Base-by-base conservation (phyloP, 169 alveolate species). In the Plasmodium vivax region DNA sequence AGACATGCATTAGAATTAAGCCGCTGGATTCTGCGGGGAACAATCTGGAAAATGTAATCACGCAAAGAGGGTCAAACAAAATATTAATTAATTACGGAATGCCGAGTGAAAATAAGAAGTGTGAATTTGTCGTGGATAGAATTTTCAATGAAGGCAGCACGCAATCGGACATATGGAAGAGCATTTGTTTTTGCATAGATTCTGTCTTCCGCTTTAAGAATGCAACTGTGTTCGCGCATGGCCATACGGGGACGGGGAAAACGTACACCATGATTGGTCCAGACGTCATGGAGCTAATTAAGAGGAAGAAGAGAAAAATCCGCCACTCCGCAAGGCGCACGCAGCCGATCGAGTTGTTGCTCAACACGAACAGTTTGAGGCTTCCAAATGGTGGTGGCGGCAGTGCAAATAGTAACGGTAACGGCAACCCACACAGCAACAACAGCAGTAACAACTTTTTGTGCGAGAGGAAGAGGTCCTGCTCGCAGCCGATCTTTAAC, bases 201-300 rank as follows among this genome's bases (percentile, higher is more conserved):
- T 82, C 93, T 23, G 84, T 94, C 34, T 80, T 96, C 34, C 80
- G 82, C 72, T 96, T 95, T 41, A 95, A 95, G 83, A 96, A 93
- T 93, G 92, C 96, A 81, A 94, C 97, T 27, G 82, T 96, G 51
- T 95, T 96, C 73, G 96, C 97, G 27, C 96, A 96, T 79, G 97
- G 97, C 7, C 97, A 96, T 68, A 96, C 97, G n/a, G 97, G 97
- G 36, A 96, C 97, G 12, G 97, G 97, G 7, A 96, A 96, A 83
- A 96, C 97, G 0, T 96, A 82, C 47, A 96, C 97, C 23, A 96
- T 96, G 96, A 94, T 96, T 56, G 97, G 97, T 19, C 97, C 97
- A 16, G 97, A 96, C 41, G 62, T 96, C 43, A 88, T 96, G 93
- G 96, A 88, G 79, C 77, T 92, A 75, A 92, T 92, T 82, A 92